phyloP scores from a whole-genome alignment of 148 eudicot species.

The Rhododendron kiyosumense region DNA sequence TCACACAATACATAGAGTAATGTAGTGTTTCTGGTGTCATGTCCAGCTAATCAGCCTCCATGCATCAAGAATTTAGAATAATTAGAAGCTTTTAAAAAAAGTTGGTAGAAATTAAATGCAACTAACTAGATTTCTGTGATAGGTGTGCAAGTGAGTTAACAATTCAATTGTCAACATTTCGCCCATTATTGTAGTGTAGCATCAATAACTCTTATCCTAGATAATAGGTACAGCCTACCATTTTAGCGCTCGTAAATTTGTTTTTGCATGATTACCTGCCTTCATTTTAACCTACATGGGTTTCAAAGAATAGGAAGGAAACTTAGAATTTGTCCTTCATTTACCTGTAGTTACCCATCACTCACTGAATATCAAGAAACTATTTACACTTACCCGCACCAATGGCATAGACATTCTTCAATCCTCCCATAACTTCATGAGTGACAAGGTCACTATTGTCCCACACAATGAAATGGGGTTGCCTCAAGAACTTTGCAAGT shows the following conservation, averaged over 20 bases:
- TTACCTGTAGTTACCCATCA: neutral
- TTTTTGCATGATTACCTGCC: neutral
- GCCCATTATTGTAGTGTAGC: neutral
- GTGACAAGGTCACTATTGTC: conserved; percentile 96
- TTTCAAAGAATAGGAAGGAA: neutral
- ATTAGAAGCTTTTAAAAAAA: neutral
- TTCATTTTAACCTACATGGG: neutral
- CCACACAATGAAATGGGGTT: conserved; percentile 95
- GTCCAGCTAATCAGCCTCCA: neutral
- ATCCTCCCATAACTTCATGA: conserved; percentile 99
- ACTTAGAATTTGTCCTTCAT: neutral
- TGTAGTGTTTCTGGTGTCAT: neutral
- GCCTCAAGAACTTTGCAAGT: conserved; percentile 84
- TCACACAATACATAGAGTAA: neutral
- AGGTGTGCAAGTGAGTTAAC: neutral
- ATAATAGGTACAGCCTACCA: neutral
- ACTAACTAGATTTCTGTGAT: neutral
- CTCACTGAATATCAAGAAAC: neutral
- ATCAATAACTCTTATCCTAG: neutral
- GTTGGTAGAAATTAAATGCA: neutral
- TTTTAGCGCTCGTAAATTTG: neutral
- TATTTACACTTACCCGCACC: conserved; percentile 63
- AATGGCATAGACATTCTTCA: conserved; percentile 83
- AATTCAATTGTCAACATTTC: neutral
- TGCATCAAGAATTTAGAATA: neutral